Evolutionary conservation across 1,284 basidiomycete genomes (phyloP).

Genomic region (Filobasidium uniguttulatum): DNA sequence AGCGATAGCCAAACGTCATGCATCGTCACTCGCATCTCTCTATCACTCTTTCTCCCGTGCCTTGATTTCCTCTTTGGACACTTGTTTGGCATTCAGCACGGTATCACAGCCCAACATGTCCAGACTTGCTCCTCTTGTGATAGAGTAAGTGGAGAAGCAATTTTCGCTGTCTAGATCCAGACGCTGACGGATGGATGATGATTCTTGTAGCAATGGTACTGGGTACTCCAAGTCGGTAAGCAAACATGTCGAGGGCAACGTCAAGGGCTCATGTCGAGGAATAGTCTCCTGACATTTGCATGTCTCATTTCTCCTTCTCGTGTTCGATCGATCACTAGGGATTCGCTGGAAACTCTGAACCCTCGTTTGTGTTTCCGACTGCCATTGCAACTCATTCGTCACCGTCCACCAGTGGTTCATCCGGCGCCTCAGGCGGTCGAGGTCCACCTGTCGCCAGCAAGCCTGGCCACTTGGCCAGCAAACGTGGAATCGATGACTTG

Average conservation of each 20-base stretch:
- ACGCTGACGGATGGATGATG: neutral
- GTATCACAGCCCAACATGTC: slow-evolving; percentile 48
- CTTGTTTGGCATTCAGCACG: too few species aligned
- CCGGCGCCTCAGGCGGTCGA: slow-evolving; percentile 19
- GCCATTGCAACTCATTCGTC: slow-evolving; percentile 68
- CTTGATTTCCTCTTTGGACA: too few species aligned
- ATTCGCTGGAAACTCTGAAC: slow-evolving; percentile 97
- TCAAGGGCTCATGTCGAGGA: too few species aligned
- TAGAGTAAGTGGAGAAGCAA: neutral
- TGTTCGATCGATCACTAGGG: slow-evolving; percentile 37
- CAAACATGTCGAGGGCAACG: slow-evolving; percentile 21
- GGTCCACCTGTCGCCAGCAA: slow-evolving; percentile 48
- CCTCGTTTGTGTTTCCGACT: slow-evolving; percentile 95
- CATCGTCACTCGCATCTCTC: too few species aligned
- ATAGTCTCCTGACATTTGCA: neutral
- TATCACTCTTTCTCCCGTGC: too few species aligned
- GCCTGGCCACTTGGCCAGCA: slow-evolving; percentile 84
- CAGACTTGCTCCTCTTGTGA: slow-evolving; percentile 49
- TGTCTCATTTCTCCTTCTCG: neutral
- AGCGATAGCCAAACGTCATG: too few species aligned
- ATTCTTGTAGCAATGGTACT: slow-evolving; percentile 58
- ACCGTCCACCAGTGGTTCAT: slow-evolving; percentile 40
- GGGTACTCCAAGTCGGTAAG: slow-evolving; percentile 96
- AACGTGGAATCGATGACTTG: slow-evolving; percentile 95
- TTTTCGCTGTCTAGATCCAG: neutral